Conservation (phyloP, 306 rosid species). For the Glycyrrhiza uralensis region DNA sequence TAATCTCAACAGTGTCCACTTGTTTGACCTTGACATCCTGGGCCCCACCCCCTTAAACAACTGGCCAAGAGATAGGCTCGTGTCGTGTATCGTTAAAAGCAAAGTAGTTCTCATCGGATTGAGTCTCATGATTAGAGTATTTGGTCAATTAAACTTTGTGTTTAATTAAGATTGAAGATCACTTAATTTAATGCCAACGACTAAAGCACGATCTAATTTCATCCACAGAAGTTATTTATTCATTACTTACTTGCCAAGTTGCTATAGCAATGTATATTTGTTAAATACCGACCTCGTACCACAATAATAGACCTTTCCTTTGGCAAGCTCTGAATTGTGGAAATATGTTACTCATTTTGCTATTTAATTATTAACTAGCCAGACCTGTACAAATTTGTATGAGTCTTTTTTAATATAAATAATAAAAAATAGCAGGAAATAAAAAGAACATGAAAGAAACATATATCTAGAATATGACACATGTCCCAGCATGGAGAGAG, state of each 20-base stretch:
- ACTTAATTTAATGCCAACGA: slow-evolving; percentile 24
- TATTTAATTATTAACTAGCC: slow-evolving; percentile 30
- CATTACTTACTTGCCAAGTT: slow-evolving; percentile 6
- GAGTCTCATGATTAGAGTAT: not conserved
- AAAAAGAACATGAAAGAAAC: no score
- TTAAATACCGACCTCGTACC: slow-evolving; percentile 45
- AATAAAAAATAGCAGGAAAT: no score
- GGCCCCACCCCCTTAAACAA: slow-evolving; percentile 27
- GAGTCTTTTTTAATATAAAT: no score
- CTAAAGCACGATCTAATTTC: slow-evolving; percentile 27
- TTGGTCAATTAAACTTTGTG: not conserved
- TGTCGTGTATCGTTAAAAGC: slow-evolving; percentile 14
- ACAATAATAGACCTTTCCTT: slow-evolving; percentile 15
- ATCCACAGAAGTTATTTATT: slow-evolving; percentile 30
- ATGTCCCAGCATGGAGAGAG: no score
- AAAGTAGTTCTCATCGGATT: not conserved
- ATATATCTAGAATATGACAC: no score
- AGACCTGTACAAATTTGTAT: no score
- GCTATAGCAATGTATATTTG: not conserved
- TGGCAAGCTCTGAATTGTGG: not conserved
- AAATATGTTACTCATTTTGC: slow-evolving; percentile 3
- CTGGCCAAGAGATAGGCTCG: slow-evolving; percentile 30
- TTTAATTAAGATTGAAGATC: not conserved
- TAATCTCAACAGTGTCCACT: slow-evolving; percentile 20
- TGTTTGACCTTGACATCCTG: slow-evolving; percentile 26